phyloP scores from a whole-genome alignment of 805 yeast genomes.

The Kluyveromyces nonfermentans region DNA sequence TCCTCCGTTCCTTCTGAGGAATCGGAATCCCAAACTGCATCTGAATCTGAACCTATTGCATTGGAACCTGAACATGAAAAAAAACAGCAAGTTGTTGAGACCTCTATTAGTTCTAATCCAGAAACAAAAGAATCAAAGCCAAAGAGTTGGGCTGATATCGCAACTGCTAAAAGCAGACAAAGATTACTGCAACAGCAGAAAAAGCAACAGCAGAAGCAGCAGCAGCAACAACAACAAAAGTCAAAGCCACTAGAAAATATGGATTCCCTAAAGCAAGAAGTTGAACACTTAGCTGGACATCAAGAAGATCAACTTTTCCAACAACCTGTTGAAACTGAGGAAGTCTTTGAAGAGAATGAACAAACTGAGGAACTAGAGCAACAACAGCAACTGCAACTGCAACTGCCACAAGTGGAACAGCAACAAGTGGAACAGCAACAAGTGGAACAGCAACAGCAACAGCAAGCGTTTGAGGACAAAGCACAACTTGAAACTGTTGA shows the following conservation, averaged over 20 bases:
- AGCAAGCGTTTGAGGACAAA: constrained; percentile 6
- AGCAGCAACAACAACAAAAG: constrained; percentile 22
- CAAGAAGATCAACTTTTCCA: constrained; percentile 28
- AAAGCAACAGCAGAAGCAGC: constrained; percentile 30
- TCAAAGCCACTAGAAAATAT: constrained; percentile 22
- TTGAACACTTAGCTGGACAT: constrained; percentile 19
- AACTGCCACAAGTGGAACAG: constrained; percentile 3
- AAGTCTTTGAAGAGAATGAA: constrained; percentile 5
- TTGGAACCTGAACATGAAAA: neutral
- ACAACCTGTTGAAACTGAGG: constrained; percentile 22
- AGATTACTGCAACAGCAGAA: constrained; percentile 2
- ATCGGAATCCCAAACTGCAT: constrained; percentile 9
- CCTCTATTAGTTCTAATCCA: constrained; percentile 13
- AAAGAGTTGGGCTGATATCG: constrained; percentile 62
- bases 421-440: constrained; percentile 12
- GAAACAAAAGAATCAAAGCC: constrained; percentile 13
- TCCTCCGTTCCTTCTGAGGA: constrained; percentile 8
- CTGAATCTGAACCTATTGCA: constrained; percentile 9
- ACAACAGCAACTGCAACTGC: constrained; percentile 15
- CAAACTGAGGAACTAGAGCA: constrained; percentile 17
- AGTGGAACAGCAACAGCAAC: constrained; percentile 1
- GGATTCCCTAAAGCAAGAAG: constrained; percentile 30
- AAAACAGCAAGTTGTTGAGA: constrained; percentile 7
- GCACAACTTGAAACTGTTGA: neutral
- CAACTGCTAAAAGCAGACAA: constrained; percentile 34